These are phyloP conservation scores for Fusarium ramigenum DNA, from an alignment of 2,329 filamentous ascomycete genomes.

Conservation along the genomic window DNA sequence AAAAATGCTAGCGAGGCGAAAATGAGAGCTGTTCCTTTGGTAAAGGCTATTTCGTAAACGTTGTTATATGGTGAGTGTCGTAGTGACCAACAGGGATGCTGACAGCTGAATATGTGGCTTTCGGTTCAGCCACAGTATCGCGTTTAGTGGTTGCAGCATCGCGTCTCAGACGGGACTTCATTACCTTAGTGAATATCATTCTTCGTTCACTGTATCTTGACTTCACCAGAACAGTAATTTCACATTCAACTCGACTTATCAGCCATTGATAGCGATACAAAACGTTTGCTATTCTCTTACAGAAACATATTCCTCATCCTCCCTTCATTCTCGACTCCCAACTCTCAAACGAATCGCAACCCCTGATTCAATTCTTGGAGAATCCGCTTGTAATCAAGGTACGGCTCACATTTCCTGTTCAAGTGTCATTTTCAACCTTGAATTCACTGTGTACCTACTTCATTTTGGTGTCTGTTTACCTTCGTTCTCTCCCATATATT, in stretches of 20 bases:
- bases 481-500: neutral
- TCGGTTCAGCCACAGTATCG: slow-evolving; percentile 35
- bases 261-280: neutral
- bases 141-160: slow-evolving; percentile 46
- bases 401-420: neutral
- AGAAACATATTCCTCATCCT: no score
- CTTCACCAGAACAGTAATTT: neutral
- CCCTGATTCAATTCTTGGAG: neutral
- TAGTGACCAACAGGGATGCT: slow-evolving; percentile 26
- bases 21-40: neutral
- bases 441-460: no score
- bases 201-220: slow-evolving; percentile 5
- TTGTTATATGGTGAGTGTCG: slow-evolving; percentile 20
- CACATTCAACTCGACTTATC: neutral
- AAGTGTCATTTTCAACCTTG: neutral
- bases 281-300: neutral
- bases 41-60: slow-evolving; percentile 1
- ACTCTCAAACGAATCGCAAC: neutral
- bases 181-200: neutral
- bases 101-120: slow-evolving; percentile 37
- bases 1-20: neutral
- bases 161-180: slow-evolving; percentile 11
- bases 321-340: neutral
- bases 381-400: slow-evolving; percentile 6
- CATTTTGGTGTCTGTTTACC: neutral